phyloP scores from a whole-genome alignment of 257 asterid species.

The Nicotiana undulata region DNA sequence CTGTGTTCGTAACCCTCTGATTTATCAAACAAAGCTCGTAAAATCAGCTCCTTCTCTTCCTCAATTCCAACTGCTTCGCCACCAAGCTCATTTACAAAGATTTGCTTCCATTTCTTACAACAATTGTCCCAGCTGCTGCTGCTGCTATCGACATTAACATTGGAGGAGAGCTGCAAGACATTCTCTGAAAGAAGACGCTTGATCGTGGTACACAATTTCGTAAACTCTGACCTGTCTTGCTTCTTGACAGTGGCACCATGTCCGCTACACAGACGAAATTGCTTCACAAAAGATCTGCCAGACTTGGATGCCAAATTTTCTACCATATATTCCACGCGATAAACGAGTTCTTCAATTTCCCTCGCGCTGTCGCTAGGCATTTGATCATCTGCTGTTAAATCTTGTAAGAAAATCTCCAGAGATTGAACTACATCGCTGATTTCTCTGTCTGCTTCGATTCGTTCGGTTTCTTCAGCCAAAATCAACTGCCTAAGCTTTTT shows the following conservation, averaged over 20 bases:
- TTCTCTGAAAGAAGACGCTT: background rate
- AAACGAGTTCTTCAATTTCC: background rate
- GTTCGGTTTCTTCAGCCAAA: background rate
- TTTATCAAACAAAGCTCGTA: background rate
- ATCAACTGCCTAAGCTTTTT: background rate
- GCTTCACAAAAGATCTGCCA: too few species aligned
- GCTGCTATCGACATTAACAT: too few species aligned
- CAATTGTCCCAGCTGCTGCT: background rate
- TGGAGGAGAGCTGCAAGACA: background rate
- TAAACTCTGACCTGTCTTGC: background rate
- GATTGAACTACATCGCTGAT: background rate
- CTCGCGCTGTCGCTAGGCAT: background rate
- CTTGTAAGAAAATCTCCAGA: background rate
- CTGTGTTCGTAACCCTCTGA: too few species aligned
- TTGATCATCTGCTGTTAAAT: background rate
- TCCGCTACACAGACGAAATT: too few species aligned
- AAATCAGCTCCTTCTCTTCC: background rate
- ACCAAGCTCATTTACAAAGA: background rate
- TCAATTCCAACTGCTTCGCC: background rate
- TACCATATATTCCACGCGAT: background rate
- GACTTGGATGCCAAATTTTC: background rate
- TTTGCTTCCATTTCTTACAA: background rate
- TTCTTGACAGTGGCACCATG: background rate
- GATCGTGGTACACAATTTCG: background rate
- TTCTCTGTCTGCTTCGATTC: background rate